Base-by-base conservation (phyloP, 306 rosid genomes). In the Nissolia schottii region DNA sequence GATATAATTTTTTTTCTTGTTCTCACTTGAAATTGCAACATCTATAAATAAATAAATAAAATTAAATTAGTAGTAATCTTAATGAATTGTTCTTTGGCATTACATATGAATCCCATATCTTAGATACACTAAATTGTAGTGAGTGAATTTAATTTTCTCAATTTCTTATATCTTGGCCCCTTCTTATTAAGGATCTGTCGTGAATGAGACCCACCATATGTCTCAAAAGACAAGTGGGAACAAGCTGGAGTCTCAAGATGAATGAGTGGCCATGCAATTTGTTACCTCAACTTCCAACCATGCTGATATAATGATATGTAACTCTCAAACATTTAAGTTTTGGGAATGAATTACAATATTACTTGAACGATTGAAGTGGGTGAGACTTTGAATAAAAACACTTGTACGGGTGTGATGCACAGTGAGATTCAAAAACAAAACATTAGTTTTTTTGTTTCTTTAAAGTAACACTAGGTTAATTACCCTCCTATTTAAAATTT, bases 221-320 rank as follows among this genome's bases (percentile, higher is more conserved):
- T 24, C 22, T n/a, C 54, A 14, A 55, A 37, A 65, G 58, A 51
- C 49, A 54, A 28, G 49, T 41, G 69, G 70, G 77, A 59, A 46
- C 68, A 46, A 59, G 69, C 18, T 74, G 56, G 64, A 25, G 45
- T 38, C 56, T 20, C 40, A 18, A 51, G 71, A 63, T 74, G 37
- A 74, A 63, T 74, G 37, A 74, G 54, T 63, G 64, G 58, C 73
- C 67, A 65, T 65, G 18, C 61, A 12, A 41, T 54, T 22, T 64
- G 79, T n/a, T 75, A 40, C 34, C 67, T 75, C 74, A 65, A 54
- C 74, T 19, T 75, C 79, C 67, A 65, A 65, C 74, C 74, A 54
- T 20, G n/a, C 65, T 37, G 45, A 63, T 37, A 54, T 20, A 10
- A 65, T 37, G 45, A 63, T 37, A 7, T 49, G 46, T 29, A 15